A percentile compares a stretch with the other conserved stretches of the same genome.
These are phyloP conservation scores for Scopulariopsis brevicaulis DNA, from an alignment of 2,329 filamentous ascomycete species.

Conservation along the genomic window DNA sequence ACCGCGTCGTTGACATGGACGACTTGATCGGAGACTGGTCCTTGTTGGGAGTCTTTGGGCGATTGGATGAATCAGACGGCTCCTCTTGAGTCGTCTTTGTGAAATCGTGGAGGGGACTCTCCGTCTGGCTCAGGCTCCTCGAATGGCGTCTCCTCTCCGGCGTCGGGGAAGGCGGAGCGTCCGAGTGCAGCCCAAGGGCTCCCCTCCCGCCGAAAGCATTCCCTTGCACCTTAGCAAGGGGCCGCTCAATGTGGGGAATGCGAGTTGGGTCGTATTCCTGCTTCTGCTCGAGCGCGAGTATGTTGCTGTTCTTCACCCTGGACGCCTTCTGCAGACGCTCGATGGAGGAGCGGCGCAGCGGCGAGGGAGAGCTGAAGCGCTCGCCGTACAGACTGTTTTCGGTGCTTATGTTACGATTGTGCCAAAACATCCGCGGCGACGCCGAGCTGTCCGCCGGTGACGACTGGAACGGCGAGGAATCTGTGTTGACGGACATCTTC, in stretches of 20 bases:
- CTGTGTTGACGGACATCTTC: constrained; percentile 59
- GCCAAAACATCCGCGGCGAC: constrained; percentile 87
- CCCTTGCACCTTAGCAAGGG: constrained; percentile 65
- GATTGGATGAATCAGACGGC: constrained; percentile 8
- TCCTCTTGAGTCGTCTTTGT: constrained; percentile 12
- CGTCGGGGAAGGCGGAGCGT: constrained; percentile 12
- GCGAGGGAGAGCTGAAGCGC: constrained; percentile 51
- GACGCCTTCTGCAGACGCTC: constrained; percentile 92
- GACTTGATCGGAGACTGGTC: constrained; percentile 83
- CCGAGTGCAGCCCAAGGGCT: constrained; percentile 38
- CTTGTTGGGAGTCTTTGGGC: constrained; percentile 49
- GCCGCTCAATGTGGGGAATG: constrained; percentile 69
- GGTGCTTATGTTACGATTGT: constrained; percentile 55
- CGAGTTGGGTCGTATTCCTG: constrained; percentile 82
- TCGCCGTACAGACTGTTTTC: constrained; percentile 61
- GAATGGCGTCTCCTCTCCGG: constrained; percentile 28
- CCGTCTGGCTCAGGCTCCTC: constrained; percentile 47
- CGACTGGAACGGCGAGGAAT: constrained; percentile 76
- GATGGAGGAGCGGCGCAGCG: constrained; percentile 77
- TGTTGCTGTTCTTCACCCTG: constrained; percentile 95
- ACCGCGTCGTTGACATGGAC: constrained; percentile 60
- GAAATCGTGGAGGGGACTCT: constrained; percentile 45
- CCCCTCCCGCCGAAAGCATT: constrained; percentile 55
- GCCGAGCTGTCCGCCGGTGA: constrained; percentile 59
- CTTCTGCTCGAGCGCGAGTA: constrained; percentile 86